A percentile compares a stretch with the other conserved stretches of the same genome.
Evolutionary conservation across 2,329 filamentous ascomycete species (phyloP).

Genomic region (Talaromyces rugulosus): DNA sequence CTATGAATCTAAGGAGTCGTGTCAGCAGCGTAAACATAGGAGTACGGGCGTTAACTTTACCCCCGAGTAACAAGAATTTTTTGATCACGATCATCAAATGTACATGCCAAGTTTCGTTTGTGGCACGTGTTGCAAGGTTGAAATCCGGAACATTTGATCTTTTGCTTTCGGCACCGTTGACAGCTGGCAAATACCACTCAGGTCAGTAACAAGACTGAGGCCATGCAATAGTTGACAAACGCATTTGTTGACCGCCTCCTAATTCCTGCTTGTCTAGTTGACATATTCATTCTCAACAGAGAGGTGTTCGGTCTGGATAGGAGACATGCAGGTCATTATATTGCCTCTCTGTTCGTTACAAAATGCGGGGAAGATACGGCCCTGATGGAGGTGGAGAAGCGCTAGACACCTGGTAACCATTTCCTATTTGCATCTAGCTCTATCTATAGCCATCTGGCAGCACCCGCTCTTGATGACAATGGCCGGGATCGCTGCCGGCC

Average conservation of each 20-base stretch:
- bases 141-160: slow-evolving; percentile 43
- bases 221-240: not conserved
- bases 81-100: slow-evolving; percentile 45
- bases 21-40: not conserved
- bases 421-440: not conserved
- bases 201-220: not conserved
- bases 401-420: not conserved
- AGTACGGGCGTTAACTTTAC: slow-evolving; percentile 21
- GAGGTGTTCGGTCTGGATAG: not conserved
- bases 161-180: slow-evolving; percentile 42
- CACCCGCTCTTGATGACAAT: not conserved
- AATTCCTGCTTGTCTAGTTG: not conserved
- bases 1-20: not conserved
- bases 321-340: not conserved
- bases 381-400: not conserved
- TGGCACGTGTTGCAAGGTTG: slow-evolving; percentile 43
- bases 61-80: slow-evolving; percentile 48
- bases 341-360: not conserved
- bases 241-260: not conserved
- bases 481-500: not conserved
- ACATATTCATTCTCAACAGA: not conserved
- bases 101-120: slow-evolving; percentile 40
- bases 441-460: not conserved
- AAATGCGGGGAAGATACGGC: not conserved
- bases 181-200: slow-evolving; percentile 29